A percentile compares a stretch with the other conserved stretches of the same genome.
Evolutionary conservation across 73 alveolate species (phyloP).

Genomic region (Durusdinium trenchii): DNA sequence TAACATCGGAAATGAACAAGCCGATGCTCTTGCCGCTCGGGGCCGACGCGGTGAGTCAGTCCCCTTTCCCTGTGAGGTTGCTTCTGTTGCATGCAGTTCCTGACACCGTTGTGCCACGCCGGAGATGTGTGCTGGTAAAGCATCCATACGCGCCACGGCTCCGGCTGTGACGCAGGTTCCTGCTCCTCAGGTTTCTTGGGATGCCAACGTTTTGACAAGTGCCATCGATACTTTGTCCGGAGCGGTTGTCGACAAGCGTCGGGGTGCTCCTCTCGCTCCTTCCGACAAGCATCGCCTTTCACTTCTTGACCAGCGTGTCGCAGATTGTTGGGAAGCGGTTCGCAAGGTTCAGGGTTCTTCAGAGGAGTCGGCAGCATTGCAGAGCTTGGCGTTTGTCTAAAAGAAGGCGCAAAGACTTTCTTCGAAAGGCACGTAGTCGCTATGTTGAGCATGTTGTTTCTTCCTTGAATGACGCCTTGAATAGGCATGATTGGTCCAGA

Average conservation of each 20-base stretch:
- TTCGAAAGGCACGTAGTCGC: neutral
- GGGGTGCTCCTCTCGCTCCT: neutral
- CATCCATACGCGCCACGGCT: too few species aligned
- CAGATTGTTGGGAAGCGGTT: neutral
- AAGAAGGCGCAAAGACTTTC: neutral
- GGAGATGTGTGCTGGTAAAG: too few species aligned
- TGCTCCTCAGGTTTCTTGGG: neutral
- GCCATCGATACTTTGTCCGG: neutral
- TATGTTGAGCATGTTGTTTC: neutral
- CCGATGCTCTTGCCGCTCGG: neutral
- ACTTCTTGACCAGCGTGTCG: neutral
- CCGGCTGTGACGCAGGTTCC: too few species aligned
- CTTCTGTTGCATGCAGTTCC: too few species aligned
- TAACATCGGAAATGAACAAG: neutral
- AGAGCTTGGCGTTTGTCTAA: neutral
- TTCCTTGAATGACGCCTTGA: neutral
- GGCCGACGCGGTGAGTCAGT: neutral
- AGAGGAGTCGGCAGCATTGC: neutral
- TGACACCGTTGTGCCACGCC: too few species aligned
- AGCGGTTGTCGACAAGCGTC: neutral
- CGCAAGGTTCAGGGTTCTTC: neutral
- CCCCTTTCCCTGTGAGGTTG: too few species aligned
- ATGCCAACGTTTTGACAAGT: neutral
- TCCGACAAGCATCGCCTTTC: neutral
- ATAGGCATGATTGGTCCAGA: neutral